These are phyloP conservation scores for Cladosporium sp. DNA, from an alignment of 2,329 filamentous ascomycete species.

Conservation along the genomic window DNA sequence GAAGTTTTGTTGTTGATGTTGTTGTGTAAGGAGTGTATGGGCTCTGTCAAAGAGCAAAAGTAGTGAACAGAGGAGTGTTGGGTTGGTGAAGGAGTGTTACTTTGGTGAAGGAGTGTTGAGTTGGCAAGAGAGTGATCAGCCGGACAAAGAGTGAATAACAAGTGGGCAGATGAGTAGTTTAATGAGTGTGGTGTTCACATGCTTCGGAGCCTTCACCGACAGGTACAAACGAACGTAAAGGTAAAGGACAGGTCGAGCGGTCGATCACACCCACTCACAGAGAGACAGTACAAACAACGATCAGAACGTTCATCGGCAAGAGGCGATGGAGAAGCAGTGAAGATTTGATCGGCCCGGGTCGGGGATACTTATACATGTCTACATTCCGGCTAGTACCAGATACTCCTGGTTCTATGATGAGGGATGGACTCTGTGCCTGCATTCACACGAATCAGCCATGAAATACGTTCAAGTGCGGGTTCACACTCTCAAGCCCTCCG, in stretches of 20 bases:
- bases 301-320: not conserved
- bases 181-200: not conserved
- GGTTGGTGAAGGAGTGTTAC: not conserved
- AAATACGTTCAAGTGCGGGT: constrained; percentile 1
- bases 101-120: not conserved
- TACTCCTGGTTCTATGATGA: constrained; percentile 86
- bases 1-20: too few species aligned
- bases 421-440: constrained; percentile 48
- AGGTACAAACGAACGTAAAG: not conserved
- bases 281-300: constrained; percentile 1
- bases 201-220: not conserved
- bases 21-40: not conserved
- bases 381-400: constrained; percentile 68
- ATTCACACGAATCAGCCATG: constrained; percentile 30
- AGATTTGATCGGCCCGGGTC: not conserved
- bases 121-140: not conserved
- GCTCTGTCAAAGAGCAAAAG: not conserved
- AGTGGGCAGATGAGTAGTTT: not conserved
- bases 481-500: not conserved
- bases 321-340: not conserved
- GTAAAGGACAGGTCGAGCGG: not conserved
- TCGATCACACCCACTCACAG: not conserved
- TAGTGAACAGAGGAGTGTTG: not conserved
- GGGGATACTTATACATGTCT: not conserved
- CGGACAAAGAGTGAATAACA: not conserved